Conservation (phyloP, 257 asterid genomes). For the Apocynum venetum region DNA sequence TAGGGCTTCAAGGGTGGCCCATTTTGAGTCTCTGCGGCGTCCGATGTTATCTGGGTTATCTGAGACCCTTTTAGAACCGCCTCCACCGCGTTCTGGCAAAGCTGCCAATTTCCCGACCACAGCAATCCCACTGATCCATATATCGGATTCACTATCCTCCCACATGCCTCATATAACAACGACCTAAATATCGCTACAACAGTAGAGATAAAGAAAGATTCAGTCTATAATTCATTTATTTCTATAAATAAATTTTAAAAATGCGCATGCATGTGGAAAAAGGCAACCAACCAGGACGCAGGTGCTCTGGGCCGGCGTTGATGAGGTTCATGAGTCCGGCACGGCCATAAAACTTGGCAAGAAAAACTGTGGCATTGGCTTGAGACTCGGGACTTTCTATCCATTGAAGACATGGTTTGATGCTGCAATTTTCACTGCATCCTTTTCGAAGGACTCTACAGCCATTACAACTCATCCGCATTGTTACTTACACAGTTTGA, state of each 20-base stretch:
- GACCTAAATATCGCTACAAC: slow-evolving; percentile 70
- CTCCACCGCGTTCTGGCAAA: slow-evolving; percentile 74
- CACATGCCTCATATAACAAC: slow-evolving; percentile 77
- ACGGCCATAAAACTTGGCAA: slow-evolving; percentile 88
- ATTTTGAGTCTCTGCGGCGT: slow-evolving; percentile 38
- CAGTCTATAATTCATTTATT: not conserved
- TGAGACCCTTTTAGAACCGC: slow-evolving; percentile 66
- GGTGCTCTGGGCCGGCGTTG: slow-evolving; percentile 65
- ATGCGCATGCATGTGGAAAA: not conserved
- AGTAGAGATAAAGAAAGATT: not conserved
- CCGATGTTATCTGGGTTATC: slow-evolving; percentile 44
- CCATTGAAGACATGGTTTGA: slow-evolving; percentile 78
- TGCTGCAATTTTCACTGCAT: slow-evolving; percentile 67
- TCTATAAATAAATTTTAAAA: not conserved
- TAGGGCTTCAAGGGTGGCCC: slow-evolving; percentile 59
- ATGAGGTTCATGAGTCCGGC: slow-evolving; percentile 81
- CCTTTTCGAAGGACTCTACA: slow-evolving; percentile 84
- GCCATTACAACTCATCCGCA: slow-evolving; percentile 89
- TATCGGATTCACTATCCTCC: slow-evolving; percentile 76
- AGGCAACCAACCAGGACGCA: slow-evolving; percentile 57
- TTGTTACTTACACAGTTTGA: slow-evolving; percentile 11
- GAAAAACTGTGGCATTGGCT: slow-evolving; percentile 81
- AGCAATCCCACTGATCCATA: slow-evolving; percentile 77
- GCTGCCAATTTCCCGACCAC: slow-evolving; percentile 84
- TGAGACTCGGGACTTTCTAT: slow-evolving; percentile 60